A percentile compares a stretch with the other conserved stretches of the same genome.
Conservation (phyloP, 495 filamentous ascomycete genomes). For the Chaetomidium leptoderma region DNA sequence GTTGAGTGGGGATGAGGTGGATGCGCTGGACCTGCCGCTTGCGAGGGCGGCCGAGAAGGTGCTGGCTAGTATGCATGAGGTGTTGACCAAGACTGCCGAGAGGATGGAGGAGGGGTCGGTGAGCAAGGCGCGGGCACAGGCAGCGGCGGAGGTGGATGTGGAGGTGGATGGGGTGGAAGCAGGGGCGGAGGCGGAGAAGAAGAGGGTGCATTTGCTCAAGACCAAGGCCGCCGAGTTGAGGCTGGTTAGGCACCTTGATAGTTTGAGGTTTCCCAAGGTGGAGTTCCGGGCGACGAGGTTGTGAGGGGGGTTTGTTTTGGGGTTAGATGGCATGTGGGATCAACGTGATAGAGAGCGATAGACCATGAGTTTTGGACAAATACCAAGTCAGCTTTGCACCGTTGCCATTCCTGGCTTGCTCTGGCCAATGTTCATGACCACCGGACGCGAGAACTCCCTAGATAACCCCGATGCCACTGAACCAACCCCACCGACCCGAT, state of each 20-base stretch:
- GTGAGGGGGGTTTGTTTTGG: slow-evolving; percentile 17
- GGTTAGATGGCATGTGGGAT: neutral
- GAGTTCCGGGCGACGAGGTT: slow-evolving; percentile 55
- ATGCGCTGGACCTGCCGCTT: slow-evolving; percentile 67
- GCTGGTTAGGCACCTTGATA: slow-evolving; percentile 65
- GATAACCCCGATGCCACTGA: neutral
- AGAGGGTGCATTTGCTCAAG: slow-evolving; percentile 59
- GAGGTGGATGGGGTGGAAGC: slow-evolving; percentile 30
- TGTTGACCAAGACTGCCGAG: slow-evolving; percentile 71
- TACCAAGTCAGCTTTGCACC: neutral
- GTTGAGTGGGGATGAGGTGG: slow-evolving; percentile 64
- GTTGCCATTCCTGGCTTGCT: neutral
- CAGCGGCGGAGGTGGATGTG: slow-evolving; percentile 19
- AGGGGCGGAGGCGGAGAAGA: slow-evolving; percentile 50
- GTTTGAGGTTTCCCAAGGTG: slow-evolving; percentile 58
- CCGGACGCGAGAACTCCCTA: neutral
- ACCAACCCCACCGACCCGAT: neutral
- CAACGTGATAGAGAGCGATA: slow-evolving; percentile 11
- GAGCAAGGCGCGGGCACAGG: slow-evolving; percentile 31
- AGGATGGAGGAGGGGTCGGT: slow-evolving; percentile 48
- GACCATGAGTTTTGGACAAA: neutral
- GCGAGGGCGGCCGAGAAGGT: slow-evolving; percentile 81
- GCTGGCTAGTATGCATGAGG: slow-evolving; percentile 85
- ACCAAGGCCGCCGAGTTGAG: slow-evolving; percentile 78
- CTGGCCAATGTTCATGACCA: neutral